phyloP scores from a whole-genome alignment of 2,329 filamentous ascomycete genomes.

The Hypoxylon sp. region DNA sequence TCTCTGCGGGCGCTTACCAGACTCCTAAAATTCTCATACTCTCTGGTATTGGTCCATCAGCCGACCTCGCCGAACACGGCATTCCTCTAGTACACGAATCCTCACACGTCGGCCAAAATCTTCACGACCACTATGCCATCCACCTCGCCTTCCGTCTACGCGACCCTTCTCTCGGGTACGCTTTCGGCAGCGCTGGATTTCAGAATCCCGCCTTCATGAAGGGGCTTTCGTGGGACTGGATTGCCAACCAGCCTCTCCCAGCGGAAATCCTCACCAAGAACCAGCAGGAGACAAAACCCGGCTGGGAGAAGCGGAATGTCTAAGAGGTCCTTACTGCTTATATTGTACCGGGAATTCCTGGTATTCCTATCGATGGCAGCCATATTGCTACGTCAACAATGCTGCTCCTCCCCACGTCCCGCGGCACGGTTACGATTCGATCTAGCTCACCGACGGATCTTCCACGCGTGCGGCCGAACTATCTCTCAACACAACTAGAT shows the following conservation, averaged over 20 bases:
- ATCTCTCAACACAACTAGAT: slow-evolving; percentile 35
- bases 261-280: slow-evolving; percentile 33
- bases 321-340: slow-evolving; percentile 46
- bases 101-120: slow-evolving; percentile 48
- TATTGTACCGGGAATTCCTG: slow-evolving; percentile 41
- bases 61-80: slow-evolving; percentile 50
- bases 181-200: slow-evolving; percentile 41
- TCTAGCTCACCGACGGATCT: slow-evolving; percentile 32
- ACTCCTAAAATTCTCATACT: slow-evolving; percentile 54
- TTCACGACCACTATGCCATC: slow-evolving; percentile 48
- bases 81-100: slow-evolving; percentile 53
- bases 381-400: slow-evolving; percentile 48
- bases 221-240: slow-evolving; percentile 47
- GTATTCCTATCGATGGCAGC: slow-evolving; percentile 42
- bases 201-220: slow-evolving; percentile 44
- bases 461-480: slow-evolving; percentile 36
- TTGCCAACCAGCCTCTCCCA: slow-evolving; percentile 42
- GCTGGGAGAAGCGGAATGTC: slow-evolving; percentile 29
- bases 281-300: slow-evolving; percentile 21
- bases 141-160: slow-evolving; percentile 46
- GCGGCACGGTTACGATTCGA: slow-evolving; percentile 40
- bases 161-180: slow-evolving; percentile 48
- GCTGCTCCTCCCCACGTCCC: slow-evolving; percentile 44
- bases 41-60: slow-evolving; percentile 53
- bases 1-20: slow-evolving; percentile 51